phyloP scores from a whole-genome alignment of 176 grass and related monocot genomes.

The Ensete glaucum region DNA sequence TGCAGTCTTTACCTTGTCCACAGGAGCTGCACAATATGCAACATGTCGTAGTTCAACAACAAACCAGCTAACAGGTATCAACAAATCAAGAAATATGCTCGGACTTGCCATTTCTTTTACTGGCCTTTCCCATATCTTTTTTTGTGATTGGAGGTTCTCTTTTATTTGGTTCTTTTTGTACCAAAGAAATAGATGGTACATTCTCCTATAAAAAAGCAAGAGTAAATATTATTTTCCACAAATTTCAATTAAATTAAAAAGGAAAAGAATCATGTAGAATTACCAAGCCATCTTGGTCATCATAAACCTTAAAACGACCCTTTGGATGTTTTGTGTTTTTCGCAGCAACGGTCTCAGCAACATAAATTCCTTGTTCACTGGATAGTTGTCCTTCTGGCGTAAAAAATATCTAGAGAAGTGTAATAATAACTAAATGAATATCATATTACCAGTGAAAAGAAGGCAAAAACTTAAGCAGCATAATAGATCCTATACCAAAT shows the following conservation, averaged over 20 bases:
- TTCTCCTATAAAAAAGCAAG: slow-evolving; percentile 44
- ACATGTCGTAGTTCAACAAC: slow-evolving; percentile 17
- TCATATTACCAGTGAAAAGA: background rate
- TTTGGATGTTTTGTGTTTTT: slow-evolving; percentile 86
- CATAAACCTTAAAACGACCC: slow-evolving; percentile 81
- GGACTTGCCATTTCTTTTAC: slow-evolving; percentile 61
- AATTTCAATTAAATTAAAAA: background rate
- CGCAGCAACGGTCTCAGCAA: slow-evolving; percentile 61
- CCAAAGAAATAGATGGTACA: slow-evolving; percentile 21
- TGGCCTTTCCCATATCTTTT: slow-evolving; percentile 58
- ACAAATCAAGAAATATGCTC: slow-evolving; percentile 8
- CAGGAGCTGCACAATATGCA: slow-evolving; percentile 28
- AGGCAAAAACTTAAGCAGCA: background rate
- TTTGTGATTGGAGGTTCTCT: slow-evolving; percentile 49
- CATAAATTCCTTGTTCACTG: slow-evolving; percentile 82
- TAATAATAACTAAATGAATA: slow-evolving; percentile 23
- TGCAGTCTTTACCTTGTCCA: slow-evolving; percentile 76
- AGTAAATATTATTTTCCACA: background rate
- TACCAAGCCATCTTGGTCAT: slow-evolving; percentile 58
- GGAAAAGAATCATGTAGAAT: background rate
- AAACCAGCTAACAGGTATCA: background rate
- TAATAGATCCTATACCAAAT: background rate
- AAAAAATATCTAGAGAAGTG: slow-evolving; percentile 62
- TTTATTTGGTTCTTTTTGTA: slow-evolving; percentile 39
- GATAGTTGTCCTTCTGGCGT: slow-evolving; percentile 78